Evolutionary conservation across 2,329 filamentous ascomycete species (phyloP), one percentile per base, ranked within the genome.

Genomic region (Colletotrichum camelliae): DNA sequence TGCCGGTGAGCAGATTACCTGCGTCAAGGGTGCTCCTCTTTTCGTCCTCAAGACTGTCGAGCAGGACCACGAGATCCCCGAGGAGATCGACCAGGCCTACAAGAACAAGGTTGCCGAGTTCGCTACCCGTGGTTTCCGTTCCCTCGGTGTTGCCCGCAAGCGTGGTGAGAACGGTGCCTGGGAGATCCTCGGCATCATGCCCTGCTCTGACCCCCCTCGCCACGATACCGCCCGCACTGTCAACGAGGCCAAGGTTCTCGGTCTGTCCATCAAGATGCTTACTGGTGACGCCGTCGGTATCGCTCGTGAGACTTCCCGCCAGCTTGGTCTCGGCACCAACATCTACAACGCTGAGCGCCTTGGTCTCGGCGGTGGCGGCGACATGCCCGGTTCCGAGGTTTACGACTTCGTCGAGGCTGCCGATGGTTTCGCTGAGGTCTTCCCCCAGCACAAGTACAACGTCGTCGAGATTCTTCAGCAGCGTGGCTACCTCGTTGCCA

Each of bases 321-420:
- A 97, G 87, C 94, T 98, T 79, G 95, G 95, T 88, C 93, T 98
- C 76, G 95, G 95, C 82, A 97, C 95, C 82, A 98, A 98, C 86
- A 93, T 98, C 81, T 98, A 97, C 90, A 97, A 98, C 82, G 95
- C 95, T 86, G 95, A 98, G 88, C 94, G 94, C 82, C 94, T 98
- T 74, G 95, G 95, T 90, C 93, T 98, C 74, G 95, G 95, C 84
- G 95, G 95, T 73, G 95, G 95, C 81, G 95, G 95, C 89, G 94
- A 96, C 84, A 97, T 98, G 95, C 94, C 95, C 82, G 95, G 95
- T 82, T 97, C 95, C 78, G 95, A 97, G 87, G 94, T 98, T 72
- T 97, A 97, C 87, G 95, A 98, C 88, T 98, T 98, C 88, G 95
- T 98, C 74, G 95, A 98, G 89, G 95, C 94, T 88, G 96, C 95